Evolutionary conservation across 345 rosid genomes (phyloP).

Genomic region (Eucalyptus sp.): DNA sequence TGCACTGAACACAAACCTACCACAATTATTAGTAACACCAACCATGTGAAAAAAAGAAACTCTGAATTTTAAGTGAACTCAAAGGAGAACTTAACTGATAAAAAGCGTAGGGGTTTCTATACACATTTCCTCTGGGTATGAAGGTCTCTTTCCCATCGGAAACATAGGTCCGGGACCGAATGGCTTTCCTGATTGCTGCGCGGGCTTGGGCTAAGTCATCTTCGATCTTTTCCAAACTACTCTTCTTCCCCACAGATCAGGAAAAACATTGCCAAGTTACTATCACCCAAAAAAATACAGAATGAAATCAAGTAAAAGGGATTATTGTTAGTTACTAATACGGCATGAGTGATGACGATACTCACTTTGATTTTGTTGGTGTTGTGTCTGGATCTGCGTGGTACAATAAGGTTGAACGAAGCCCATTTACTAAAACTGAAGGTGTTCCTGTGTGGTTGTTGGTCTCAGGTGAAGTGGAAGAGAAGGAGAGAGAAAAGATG

Average conservation of each 20-base stretch:
- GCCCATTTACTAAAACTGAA: neutral
- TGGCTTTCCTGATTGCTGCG: constrained; percentile 30
- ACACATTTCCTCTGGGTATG: constrained; percentile 35
- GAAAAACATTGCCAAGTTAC: neutral
- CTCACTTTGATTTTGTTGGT: neutral
- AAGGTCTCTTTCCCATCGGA: constrained; percentile 16
- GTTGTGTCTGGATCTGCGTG: neutral
- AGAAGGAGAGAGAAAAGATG: neutral
- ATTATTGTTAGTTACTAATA: neutral
- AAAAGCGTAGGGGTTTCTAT: constrained; percentile 43
- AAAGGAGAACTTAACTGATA: constrained; percentile 29
- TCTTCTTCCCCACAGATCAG: neutral
- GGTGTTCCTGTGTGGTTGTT: neutral
- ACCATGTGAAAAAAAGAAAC: neutral
- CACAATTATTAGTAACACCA: neutral
- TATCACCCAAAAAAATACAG: neutral
- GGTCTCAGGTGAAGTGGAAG: neutral
- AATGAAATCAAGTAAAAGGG: neutral
- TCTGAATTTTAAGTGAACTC: neutral
- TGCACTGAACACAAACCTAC: neutral
- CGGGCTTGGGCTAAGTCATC: constrained; percentile 35
- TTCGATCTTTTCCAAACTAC: constrained; percentile 16
- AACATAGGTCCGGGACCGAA: constrained; percentile 13
- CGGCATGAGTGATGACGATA: neutral
- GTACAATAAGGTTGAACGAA: neutral